These are phyloP conservation scores for Trichoderma koningiopsis DNA, from an alignment of 2,329 filamentous ascomycete species.

Conservation along the genomic window DNA sequence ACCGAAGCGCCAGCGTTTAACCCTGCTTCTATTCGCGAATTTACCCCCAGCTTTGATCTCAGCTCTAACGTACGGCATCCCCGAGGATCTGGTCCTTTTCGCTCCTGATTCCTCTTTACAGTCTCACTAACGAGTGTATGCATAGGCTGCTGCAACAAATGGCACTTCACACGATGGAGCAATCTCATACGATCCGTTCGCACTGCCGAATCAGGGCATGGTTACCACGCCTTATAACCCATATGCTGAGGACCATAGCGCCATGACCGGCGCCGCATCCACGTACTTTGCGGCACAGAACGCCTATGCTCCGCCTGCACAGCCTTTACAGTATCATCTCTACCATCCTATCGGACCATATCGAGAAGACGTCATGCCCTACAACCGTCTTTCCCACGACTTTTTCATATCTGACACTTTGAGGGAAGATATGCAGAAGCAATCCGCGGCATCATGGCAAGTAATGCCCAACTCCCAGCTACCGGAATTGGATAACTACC, in stretches of 20 bases:
- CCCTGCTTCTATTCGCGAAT: constrained; percentile 59
- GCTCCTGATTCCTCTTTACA: background rate
- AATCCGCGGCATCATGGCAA: constrained; percentile 81
- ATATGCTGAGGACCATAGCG: constrained; percentile 72
- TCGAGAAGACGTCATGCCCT: constrained; percentile 76
- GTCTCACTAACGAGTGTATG: background rate
- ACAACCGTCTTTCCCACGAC: constrained; percentile 85
- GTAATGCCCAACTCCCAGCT: constrained; percentile 77
- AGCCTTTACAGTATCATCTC: constrained; percentile 84
- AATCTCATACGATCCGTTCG: constrained; percentile 63
- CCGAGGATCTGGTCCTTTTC: background rate
- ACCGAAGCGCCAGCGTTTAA: constrained; percentile 54
- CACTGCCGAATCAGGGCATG: constrained; percentile 57
- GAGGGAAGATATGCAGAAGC: constrained; percentile 86
- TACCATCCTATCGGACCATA: constrained; percentile 88
- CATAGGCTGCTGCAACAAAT: constrained; percentile 46
- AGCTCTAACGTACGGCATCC: constrained; percentile 46
- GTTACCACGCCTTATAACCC: constrained; percentile 65
- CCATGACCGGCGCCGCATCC: constrained; percentile 57
- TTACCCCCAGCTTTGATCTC: constrained; percentile 60
- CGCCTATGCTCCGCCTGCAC: constrained; percentile 54
- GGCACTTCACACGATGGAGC: constrained; percentile 51
- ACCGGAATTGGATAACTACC: constrained; percentile 82
- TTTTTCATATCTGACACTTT: constrained; percentile 88
- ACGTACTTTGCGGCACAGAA: constrained; percentile 67